Evolutionary conservation across 495 filamentous ascomycete genomes (phyloP).

Genomic region (Aspergillus haitiensis): DNA sequence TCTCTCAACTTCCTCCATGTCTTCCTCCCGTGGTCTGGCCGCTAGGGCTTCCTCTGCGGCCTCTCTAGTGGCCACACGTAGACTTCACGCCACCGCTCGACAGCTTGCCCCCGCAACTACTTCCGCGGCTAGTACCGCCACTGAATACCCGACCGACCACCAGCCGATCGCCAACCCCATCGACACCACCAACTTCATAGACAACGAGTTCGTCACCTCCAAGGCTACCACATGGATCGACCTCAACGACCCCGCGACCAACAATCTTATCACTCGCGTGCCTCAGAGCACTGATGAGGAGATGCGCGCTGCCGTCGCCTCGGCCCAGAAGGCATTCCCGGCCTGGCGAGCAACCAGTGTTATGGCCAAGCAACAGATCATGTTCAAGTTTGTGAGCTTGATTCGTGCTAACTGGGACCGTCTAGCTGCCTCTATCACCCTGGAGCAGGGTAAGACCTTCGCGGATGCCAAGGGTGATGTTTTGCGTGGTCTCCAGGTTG

Average conservation of each 20-base stretch:
- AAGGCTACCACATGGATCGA: conserved; percentile 78
- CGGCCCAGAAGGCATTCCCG: conserved; percentile 87
- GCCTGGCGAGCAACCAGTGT: conserved; percentile 82
- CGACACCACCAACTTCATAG: conserved; percentile 86
- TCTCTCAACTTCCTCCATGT: conserved; percentile 27
- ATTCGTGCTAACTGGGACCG: conserved; percentile 96
- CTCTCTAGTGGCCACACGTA: conserved; percentile 33
- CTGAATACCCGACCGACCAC: conserved; percentile 79
- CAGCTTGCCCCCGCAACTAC: conserved; percentile 57
- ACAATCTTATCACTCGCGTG: conserved; percentile 97
- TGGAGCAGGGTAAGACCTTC: conserved; percentile 99
- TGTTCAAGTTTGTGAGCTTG: conserved; percentile 91
- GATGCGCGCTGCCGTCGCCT: conserved; percentile 81
- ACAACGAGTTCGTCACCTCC: conserved; percentile 85
- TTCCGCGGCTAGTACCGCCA: conserved; percentile 58
- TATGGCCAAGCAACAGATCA: conserved; percentile 86
- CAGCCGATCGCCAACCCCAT: conserved; percentile 69
- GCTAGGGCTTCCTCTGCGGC: conserved; percentile 25
- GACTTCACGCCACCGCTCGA: conserved; percentile 61
- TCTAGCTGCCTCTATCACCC: conserved; percentile 89
- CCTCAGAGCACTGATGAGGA: conserved; percentile 92
- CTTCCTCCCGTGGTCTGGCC: conserved; percentile 25
- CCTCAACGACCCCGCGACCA: conserved; percentile 91
- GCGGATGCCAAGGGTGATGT: conserved; percentile 95
- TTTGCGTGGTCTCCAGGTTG: conserved; percentile 91